Percentiles rank a stretch among this genome's conserved stretches.
phyloP scores from a whole-genome alignment of 768 basidiomycete genomes.

The Bullera alba region DNA sequence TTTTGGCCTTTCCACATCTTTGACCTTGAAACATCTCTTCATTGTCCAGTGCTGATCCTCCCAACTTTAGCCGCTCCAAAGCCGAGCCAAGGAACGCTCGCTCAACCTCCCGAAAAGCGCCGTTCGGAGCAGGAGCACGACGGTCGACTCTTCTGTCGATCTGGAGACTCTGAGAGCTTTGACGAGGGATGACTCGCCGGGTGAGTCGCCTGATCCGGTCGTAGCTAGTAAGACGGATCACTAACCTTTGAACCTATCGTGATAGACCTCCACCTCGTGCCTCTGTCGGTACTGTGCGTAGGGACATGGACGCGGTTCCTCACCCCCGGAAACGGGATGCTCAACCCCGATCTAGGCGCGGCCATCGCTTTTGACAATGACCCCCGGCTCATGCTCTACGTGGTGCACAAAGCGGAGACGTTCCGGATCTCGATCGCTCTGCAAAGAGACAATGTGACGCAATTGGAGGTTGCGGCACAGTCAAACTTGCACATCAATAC shows the following conservation, averaged over 20 bases:
- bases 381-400: slow-evolving; percentile 18
- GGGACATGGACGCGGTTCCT: slow-evolving; percentile 32
- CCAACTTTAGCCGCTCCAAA: too few relatives aligned
- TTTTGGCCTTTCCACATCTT: not conserved
- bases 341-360: slow-evolving; percentile 25
- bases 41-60: too few relatives aligned
- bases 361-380: slow-evolving; percentile 3
- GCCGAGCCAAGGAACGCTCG: too few relatives aligned
- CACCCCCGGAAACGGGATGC: slow-evolving; percentile 16
- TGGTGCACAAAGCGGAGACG: slow-evolving; percentile 17
- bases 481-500: slow-evolving; percentile 9
- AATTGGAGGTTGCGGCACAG: slow-evolving; percentile 8
- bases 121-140: not conserved
- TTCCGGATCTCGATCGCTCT: slow-evolving; percentile 29
- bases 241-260: slow-evolving; percentile 9
- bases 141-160: slow-evolving; percentile 12
- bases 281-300: slow-evolving; percentile 29
- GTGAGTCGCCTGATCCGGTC: not conserved
- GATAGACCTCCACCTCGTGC: slow-evolving; percentile 22
- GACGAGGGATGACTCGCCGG: slow-evolving; percentile 16
- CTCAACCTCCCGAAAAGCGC: not conserved
- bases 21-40: slow-evolving; percentile 5
- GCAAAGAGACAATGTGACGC: not conserved
- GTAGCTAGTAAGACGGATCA: not conserved
- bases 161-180: slow-evolving; percentile 15